These are phyloP conservation scores for Alternaria sp. DNA, from an alignment of 2,329 filamentous ascomycete species.

Conservation along the genomic window DNA sequence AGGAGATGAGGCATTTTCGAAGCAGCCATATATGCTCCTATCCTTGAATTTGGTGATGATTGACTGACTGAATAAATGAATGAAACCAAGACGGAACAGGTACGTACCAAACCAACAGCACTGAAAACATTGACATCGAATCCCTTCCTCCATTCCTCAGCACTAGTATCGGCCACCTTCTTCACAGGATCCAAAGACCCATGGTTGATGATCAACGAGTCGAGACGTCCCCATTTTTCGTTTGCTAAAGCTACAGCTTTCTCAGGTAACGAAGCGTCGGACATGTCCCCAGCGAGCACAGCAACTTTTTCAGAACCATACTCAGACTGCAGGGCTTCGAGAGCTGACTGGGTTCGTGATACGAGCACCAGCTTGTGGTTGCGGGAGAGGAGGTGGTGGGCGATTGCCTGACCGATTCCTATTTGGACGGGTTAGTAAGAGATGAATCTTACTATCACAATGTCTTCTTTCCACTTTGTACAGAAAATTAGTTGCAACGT, in stretches of 20 bases:
- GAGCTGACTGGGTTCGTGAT: conserved; percentile 64
- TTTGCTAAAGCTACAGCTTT: conserved; percentile 72
- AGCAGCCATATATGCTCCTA: background rate
- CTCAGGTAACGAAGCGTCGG: conserved; percentile 62
- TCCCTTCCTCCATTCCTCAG: conserved; percentile 75
- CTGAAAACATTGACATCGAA: conserved; percentile 92
- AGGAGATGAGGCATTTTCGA: background rate
- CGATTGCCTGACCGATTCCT: conserved; percentile 69
- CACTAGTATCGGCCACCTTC: conserved; percentile 70
- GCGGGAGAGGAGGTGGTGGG: conserved; percentile 65
- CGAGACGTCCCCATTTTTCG: conserved; percentile 73
- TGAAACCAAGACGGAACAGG: conserved; percentile 31
- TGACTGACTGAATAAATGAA: background rate
- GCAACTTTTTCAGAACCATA: conserved; percentile 63
- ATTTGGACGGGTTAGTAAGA: background rate
- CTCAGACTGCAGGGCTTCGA: conserved; percentile 57
- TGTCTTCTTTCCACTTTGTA: background rate
- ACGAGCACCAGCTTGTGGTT: conserved; percentile 66
- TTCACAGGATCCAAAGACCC: conserved; percentile 79
- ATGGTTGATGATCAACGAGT: conserved; percentile 89
- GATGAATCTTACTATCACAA: background rate
- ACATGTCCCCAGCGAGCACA: conserved; percentile 65
- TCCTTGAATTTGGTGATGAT: too few species aligned
- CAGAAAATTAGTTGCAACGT: background rate
- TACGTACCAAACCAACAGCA: conserved; percentile 74